Percentiles rank a stretch among this genome's conserved stretches.
phyloP scores from a whole-genome alignment of 2,329 filamentous ascomycete genomes.

The Cladosporium sp. region DNA sequence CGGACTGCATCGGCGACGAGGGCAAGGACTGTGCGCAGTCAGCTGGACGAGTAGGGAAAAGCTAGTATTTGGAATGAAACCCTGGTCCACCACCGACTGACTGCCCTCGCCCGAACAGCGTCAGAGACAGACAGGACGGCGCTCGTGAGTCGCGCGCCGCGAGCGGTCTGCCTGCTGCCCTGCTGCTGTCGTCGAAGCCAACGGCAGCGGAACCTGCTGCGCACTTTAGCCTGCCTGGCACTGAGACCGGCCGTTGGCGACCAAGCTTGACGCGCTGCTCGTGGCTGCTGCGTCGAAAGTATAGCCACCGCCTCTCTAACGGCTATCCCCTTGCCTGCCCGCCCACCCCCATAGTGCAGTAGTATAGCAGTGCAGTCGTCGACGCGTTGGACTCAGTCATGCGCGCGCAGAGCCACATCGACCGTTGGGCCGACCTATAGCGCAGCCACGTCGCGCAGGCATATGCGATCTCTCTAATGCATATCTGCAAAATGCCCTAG shows the following conservation, averaged over 20 bases:
- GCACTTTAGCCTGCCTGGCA: not conserved
- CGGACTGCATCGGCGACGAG: slow-evolving; percentile 4
- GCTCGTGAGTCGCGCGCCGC: slow-evolving; percentile 1
- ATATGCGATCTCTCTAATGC: slow-evolving; percentile 1
- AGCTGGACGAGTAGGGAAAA: slow-evolving; percentile 3
- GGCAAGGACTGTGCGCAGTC: slow-evolving; percentile 10
- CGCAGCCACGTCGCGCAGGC: not conserved
- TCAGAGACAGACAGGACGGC: not conserved
- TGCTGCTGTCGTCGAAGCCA: not conserved
- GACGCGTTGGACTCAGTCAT: not conserved
- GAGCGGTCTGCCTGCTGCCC: not conserved
- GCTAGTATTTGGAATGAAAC: slow-evolving; percentile 13
- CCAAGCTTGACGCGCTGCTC: not conserved
- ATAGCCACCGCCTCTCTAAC: not conserved
- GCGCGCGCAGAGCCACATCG: slow-evolving; percentile 1
- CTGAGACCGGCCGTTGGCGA: slow-evolving; percentile 2
- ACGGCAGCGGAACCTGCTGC: not conserved
- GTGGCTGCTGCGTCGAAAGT: not conserved
- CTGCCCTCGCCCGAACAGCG: slow-evolving; percentile 7
- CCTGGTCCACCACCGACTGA: slow-evolving; percentile 7
- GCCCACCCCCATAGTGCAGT: too few species aligned
- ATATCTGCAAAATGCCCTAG: slow-evolving; percentile 8
- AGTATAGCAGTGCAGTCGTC: not conserved
- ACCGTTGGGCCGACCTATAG: slow-evolving; percentile 1
- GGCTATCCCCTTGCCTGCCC: not conserved